These are phyloP conservation scores for Albifimbria verrucaria DNA, from an alignment of 2,329 filamentous ascomycete genomes.

Conservation along the genomic window DNA sequence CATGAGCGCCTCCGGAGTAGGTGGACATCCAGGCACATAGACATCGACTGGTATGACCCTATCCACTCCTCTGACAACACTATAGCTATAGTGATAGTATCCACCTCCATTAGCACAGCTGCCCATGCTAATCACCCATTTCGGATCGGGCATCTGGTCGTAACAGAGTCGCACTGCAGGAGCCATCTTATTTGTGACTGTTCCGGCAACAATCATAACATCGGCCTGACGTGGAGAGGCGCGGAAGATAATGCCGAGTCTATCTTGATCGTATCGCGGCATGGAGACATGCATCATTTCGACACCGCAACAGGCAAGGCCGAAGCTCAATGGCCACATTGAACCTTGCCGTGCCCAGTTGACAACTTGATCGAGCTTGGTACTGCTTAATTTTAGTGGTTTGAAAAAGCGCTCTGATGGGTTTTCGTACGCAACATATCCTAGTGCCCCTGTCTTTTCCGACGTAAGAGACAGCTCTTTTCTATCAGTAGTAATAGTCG, in stretches of 20 bases:
- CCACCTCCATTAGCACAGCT: constrained; percentile 70
- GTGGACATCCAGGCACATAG: constrained; percentile 63
- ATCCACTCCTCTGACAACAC: constrained; percentile 62
- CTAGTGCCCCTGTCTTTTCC: not conserved
- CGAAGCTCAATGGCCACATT: constrained; percentile 59
- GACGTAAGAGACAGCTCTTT: not conserved
- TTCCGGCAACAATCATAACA: constrained; percentile 66
- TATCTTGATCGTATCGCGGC: constrained; percentile 61
- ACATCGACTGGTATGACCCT: constrained; percentile 65
- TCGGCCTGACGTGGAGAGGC: constrained; percentile 63
- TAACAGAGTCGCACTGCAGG: constrained; percentile 62
- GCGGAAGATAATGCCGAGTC: constrained; percentile 64
- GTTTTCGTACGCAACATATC: constrained; percentile 1
- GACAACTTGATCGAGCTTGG: constrained; percentile 50
- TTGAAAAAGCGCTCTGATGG: not conserved
- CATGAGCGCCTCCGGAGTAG: constrained; percentile 43
- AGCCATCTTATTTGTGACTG: constrained; percentile 67
- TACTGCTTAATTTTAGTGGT: constrained; percentile 28
- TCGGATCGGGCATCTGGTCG: constrained; percentile 65
- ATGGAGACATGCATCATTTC: constrained; percentile 65
- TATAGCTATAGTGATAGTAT: constrained; percentile 73
- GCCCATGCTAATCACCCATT: constrained; percentile 66
- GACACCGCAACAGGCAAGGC: constrained; percentile 59
- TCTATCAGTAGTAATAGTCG: not conserved
- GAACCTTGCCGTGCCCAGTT: constrained; percentile 59